Evolutionary conservation across 75 land plant species (phyloP).

Genomic region (Sequoia sempervirens): DNA sequence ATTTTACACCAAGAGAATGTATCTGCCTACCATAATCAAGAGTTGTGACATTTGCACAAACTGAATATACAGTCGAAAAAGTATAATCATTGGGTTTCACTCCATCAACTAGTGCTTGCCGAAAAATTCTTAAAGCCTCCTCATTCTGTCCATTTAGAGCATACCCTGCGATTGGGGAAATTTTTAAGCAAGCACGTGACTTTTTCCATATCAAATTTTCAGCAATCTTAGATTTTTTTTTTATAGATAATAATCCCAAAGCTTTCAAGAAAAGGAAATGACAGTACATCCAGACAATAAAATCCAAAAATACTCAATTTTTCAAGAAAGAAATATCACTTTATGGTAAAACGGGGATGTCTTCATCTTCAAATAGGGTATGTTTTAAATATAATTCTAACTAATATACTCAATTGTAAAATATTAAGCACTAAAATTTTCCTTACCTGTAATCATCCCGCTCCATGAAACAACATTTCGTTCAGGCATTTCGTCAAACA

Average conservation of each 20-base stretch:
- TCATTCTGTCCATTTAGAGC: conserved; percentile 49
- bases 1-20: conserved; percentile 33
- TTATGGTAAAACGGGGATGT: background rate
- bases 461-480: conserved; percentile 56
- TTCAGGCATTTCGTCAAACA: conserved; percentile 44
- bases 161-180: conserved; percentile 36
- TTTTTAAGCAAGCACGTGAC: background rate
- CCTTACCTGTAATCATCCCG: conserved; percentile 46
- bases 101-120: conserved; percentile 15
- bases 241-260: background rate
- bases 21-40: conserved; percentile 48
- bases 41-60: conserved; percentile 50
- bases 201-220: background rate
- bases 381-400: background rate
- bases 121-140: conserved; percentile 42
- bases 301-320: background rate
- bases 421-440: background rate
- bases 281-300: background rate
- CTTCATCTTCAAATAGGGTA: background rate
- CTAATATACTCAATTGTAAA: background rate
- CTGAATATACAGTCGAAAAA: conserved; percentile 38
- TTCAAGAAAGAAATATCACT: background rate
- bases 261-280: background rate
- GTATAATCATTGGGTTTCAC: conserved; percentile 25
- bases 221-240: no score